Conservation (phyloP, 192 early-diverging fungal genomes). For the Coemansia sp. region DNA sequence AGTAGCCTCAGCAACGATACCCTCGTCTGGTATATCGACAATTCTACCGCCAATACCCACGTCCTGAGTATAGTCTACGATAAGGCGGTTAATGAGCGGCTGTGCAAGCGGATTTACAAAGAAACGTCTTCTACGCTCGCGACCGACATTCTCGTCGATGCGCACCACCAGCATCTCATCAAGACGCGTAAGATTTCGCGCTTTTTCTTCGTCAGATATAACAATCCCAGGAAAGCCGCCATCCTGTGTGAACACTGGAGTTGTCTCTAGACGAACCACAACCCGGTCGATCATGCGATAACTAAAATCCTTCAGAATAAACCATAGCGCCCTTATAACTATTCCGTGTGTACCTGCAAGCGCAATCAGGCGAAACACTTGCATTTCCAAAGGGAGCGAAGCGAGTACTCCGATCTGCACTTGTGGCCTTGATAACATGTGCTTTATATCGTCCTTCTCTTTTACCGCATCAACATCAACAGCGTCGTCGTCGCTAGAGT, state of each 20-base stretch:
- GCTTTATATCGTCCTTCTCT: constrained; percentile 34
- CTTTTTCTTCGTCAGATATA: constrained; percentile 8
- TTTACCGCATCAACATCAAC: constrained; percentile 18
- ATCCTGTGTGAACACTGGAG: constrained; percentile 15
- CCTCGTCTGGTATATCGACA: background rate
- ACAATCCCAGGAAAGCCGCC: constrained; percentile 28
- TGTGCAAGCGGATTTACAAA: constrained; percentile 35
- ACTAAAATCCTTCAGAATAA: constrained; percentile 9
- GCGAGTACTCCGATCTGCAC: constrained; percentile 20
- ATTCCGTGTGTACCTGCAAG: constrained; percentile 35
- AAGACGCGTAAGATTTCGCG: constrained; percentile 13
- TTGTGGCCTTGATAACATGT: constrained; percentile 32
- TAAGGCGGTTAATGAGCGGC: constrained; percentile 21
- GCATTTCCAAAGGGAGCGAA: constrained; percentile 26
- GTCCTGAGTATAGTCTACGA: constrained; percentile 6
- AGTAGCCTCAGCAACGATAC: background rate
- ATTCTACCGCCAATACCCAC: background rate
- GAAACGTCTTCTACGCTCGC: constrained; percentile 44
- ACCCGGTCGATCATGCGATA: constrained; percentile 13
- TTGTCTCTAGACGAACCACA: constrained; percentile 23
- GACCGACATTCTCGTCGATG: constrained; percentile 36
- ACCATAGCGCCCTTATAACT: constrained; percentile 21
- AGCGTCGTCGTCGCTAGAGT: constrained; percentile 32
- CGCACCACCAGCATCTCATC: constrained; percentile 19
- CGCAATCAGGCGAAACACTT: constrained; percentile 45